Conservation (phyloP, 257 asterid genomes). For the Salvia splendens region DNA sequence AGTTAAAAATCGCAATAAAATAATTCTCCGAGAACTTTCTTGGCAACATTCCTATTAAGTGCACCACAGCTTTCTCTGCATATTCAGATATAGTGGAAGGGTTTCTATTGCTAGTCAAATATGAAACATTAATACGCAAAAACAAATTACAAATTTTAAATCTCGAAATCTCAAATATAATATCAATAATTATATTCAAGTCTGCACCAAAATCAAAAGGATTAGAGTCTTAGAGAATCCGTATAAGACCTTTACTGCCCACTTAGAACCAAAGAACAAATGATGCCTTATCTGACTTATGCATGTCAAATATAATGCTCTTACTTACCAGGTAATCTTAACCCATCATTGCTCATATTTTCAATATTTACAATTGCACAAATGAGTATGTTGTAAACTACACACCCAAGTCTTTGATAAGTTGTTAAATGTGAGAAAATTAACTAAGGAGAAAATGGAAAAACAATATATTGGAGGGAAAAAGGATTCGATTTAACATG, state of each 20-base stretch:
- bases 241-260: neutral
- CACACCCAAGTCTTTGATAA: neutral
- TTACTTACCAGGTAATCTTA: neutral
- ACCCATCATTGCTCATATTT: neutral
- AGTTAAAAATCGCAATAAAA: neutral
- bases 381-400: neutral
- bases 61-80: neutral
- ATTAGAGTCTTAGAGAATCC: neutral
- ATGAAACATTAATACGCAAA: slow-evolving; percentile 8
- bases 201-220: neutral
- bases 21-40: neutral
- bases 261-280: neutral
- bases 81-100: neutral
- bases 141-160: neutral
- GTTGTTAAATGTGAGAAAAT: neutral
- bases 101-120: slow-evolving; percentile 19
- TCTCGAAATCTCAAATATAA: neutral
- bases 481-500: neutral
- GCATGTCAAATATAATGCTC: neutral
- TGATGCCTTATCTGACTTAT: neutral
- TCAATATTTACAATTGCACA: neutral
- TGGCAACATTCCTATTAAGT: neutral
- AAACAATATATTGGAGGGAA: neutral
- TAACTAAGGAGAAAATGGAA: neutral
- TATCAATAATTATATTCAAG: neutral